Evolutionary conservation across 2,329 filamentous ascomycete genomes (phyloP).

Genomic region (Aspergillus novofumigatus): DNA sequence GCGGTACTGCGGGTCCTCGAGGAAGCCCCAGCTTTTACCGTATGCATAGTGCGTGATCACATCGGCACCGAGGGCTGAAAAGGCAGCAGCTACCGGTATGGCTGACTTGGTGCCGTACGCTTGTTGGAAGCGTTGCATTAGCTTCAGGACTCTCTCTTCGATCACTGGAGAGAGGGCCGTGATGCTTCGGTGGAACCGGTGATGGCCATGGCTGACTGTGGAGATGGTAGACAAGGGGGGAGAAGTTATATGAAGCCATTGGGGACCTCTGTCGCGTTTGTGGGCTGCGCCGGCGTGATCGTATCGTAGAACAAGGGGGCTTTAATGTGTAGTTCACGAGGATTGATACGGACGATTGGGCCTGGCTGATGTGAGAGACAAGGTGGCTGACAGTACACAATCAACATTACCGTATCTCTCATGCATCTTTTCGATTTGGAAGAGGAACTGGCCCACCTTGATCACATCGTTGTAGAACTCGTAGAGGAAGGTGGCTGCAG

Average conservation of each 20-base stretch:
- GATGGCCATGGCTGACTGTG: conserved; percentile 39
- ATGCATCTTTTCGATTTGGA: conserved; percentile 22
- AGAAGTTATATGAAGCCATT: conserved; percentile 9
- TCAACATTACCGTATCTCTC: conserved; percentile 21
- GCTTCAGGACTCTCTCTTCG: conserved; percentile 19
- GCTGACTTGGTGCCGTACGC: conserved; percentile 1
- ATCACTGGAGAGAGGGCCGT: conserved; percentile 33
- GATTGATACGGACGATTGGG: conserved; percentile 35
- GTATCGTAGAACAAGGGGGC: conserved; percentile 32
- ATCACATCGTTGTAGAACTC: conserved; percentile 28
- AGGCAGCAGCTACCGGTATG: conserved; percentile 16
- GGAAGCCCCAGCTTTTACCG: conserved; percentile 28
- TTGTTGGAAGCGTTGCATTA: conserved; percentile 13
- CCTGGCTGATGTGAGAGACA: conserved; percentile 12
- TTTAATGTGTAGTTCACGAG: conserved; percentile 34
- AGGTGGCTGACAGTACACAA: not conserved
- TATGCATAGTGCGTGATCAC: conserved; percentile 38
- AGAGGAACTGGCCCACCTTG: conserved; percentile 19
- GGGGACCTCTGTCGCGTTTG: conserved; percentile 21
- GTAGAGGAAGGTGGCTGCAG: conserved; percentile 24
- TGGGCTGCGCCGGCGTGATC: conserved; percentile 23
- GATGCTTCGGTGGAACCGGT: conserved; percentile 39
- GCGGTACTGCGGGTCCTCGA: conserved; percentile 24
- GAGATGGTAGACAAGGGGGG: conserved; percentile 18
- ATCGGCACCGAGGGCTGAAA: conserved; percentile 30